These are phyloP conservation scores for Echium plantagineum DNA, from an alignment of 257 asterid species.

Conservation along the genomic window DNA sequence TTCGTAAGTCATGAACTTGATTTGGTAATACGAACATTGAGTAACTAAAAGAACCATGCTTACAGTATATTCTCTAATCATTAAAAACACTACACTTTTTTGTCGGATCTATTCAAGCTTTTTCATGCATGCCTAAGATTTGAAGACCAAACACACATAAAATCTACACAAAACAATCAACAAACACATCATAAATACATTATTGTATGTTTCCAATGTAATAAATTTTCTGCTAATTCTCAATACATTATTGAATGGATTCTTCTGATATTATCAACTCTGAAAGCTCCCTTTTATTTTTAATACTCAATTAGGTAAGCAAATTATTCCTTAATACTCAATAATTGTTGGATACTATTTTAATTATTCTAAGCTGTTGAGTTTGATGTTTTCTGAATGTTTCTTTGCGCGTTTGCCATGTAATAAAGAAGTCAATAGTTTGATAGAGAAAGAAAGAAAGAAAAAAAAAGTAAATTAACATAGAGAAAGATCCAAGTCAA, in stretches of 20 bases:
- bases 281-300: too few species aligned
- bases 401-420: slow-evolving; percentile 17
- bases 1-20: too few species aligned
- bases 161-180: background rate
- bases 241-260: background rate
- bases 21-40: background rate
- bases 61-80: background rate
- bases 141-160: background rate
- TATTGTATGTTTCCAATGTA: background rate
- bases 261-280: background rate
- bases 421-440: slow-evolving; percentile 19
- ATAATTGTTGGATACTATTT: background rate
- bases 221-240: too few species aligned
- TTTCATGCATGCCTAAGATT: background rate
- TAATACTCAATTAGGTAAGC: background rate
- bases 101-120: background rate
- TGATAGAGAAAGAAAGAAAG: background rate
- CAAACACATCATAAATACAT: too few species aligned
- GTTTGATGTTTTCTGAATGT: slow-evolving; percentile 8
- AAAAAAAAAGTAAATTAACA: background rate
- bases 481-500: slow-evolving; percentile 51
- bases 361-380: background rate
- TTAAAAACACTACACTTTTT: background rate
- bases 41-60: background rate
- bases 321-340: background rate